Percentiles rank a stretch among this genome's conserved stretches.
Evolutionary conservation across 768 basidiomycete genomes (phyloP).

Genomic region (Tulasnella sp.): DNA sequence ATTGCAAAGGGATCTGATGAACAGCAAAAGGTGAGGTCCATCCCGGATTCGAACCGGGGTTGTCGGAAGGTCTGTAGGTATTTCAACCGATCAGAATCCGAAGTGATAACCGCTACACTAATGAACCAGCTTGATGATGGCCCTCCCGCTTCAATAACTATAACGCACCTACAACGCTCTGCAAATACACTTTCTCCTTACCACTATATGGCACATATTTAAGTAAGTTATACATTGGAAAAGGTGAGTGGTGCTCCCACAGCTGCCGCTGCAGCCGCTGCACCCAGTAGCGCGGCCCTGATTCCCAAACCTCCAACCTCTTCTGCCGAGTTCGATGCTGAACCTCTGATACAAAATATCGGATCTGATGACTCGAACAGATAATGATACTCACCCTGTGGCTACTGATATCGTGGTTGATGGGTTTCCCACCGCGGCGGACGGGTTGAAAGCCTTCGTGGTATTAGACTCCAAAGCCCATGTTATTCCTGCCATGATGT

Average conservation of each 20-base stretch:
- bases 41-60: conserved; percentile 4
- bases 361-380: background rate
- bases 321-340: background rate
- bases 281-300: background rate
- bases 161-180: background rate
- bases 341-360: background rate
- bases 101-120: conserved; percentile 15
- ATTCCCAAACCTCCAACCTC: background rate
- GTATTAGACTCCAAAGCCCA: conserved; percentile 57
- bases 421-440: conserved; percentile 46
- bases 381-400: background rate
- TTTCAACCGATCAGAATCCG: conserved; percentile 10
- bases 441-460: conserved; percentile 56
- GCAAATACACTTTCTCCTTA: background rate
- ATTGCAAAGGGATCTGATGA: no score
- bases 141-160: background rate
- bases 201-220: background rate
- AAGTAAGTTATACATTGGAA: background rate
- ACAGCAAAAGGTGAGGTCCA: background rate
- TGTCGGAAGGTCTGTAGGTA: background rate
- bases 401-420: background rate
- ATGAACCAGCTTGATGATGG: background rate
- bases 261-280: background rate
- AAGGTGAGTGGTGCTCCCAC: background rate
- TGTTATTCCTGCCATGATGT: conserved; percentile 61